A percentile compares a stretch with the other conserved stretches of the same genome.
Conservation (phyloP, 352 stramenopile species). For the Pelagophyceae sp. region DNA sequence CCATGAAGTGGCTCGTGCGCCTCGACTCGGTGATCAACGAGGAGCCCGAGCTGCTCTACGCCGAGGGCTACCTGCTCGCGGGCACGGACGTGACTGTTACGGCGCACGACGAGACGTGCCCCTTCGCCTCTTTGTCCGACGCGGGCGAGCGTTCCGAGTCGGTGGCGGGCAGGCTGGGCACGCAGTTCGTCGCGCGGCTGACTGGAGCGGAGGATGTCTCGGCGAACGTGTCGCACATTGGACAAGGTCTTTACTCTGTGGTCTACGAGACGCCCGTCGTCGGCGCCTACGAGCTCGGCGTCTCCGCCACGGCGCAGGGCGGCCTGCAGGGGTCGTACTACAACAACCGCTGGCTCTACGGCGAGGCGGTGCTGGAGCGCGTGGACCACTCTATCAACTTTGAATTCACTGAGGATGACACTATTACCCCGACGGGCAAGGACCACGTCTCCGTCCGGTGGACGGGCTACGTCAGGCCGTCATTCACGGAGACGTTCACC, state of each 20-base stretch:
- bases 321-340: conserved; percentile 83
- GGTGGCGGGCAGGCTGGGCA: conserved; percentile 36
- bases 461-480: conserved; percentile 76
- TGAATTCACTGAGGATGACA: conserved; percentile 60
- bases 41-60: conserved; percentile 44
- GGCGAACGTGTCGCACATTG: conserved; percentile 39
- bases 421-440: conserved; percentile 73
- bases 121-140: conserved; percentile 13
- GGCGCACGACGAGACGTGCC: conserved; percentile 34
- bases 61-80: conserved; percentile 44
- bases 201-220: conserved; percentile 33
- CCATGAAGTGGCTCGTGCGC: conserved; percentile 44
- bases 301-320: conserved; percentile 56
- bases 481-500: conserved; percentile 72
- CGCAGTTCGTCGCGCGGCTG: conserved; percentile 43
- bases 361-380: conserved; percentile 60
- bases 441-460: conserved; percentile 88
- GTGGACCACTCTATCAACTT: conserved; percentile 81
- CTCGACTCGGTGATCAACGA: conserved; percentile 44
- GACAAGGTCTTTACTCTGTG: conserved; percentile 66
- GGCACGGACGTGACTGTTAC: conserved; percentile 33
- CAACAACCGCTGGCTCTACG: conserved; percentile 87
- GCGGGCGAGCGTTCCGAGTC: conserved; percentile 25
- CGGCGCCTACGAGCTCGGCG: conserved; percentile 69
- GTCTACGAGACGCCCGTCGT: conserved; percentile 72